A percentile compares a stretch with the other conserved stretches of the same genome.
These are phyloP conservation scores for Coemansia sp. DNA, from an alignment of 192 early-diverging fungal species.

Conservation along the genomic window DNA sequence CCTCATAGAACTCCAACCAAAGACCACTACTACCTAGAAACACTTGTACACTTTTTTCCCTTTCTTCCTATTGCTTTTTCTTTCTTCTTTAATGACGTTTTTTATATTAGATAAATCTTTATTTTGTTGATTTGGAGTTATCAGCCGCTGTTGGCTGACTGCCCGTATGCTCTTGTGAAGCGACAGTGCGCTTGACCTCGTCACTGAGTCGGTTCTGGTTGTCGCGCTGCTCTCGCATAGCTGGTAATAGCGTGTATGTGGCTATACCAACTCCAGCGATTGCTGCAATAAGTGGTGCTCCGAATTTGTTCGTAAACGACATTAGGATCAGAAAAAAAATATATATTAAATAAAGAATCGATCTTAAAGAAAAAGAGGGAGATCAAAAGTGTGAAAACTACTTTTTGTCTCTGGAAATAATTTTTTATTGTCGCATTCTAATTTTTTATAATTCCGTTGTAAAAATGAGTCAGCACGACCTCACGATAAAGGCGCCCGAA, in stretches of 20 bases:
- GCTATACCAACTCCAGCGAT: slow-evolving; percentile 26
- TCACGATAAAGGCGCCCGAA: slow-evolving; percentile 40
- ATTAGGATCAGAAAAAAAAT: background rate
- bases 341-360: background rate
- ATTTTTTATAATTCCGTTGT: background rate
- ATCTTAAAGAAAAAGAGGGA: too few relatives aligned
- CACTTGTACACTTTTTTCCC: slow-evolving; percentile 3
- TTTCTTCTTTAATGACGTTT: background rate
- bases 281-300: slow-evolving; percentile 32
- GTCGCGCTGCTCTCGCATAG: slow-evolving; percentile 14
- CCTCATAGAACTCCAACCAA: slow-evolving; percentile 39
- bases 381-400: too few relatives aligned
- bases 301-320: slow-evolving; percentile 19
- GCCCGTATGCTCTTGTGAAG: background rate
- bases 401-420: background rate
- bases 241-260: slow-evolving; percentile 35
- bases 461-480: slow-evolving; percentile 19
- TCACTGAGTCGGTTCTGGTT: slow-evolving; percentile 1
- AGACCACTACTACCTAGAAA: background rate
- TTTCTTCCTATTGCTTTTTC: background rate
- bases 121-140: slow-evolving; percentile 5
- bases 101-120: background rate
- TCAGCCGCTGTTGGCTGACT: background rate
- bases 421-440: background rate
- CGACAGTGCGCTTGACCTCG: slow-evolving; percentile 9